phyloP scores from a whole-genome alignment of 1,284 basidiomycete species.

The Cutaneotrichosporon cyanovorans region DNA sequence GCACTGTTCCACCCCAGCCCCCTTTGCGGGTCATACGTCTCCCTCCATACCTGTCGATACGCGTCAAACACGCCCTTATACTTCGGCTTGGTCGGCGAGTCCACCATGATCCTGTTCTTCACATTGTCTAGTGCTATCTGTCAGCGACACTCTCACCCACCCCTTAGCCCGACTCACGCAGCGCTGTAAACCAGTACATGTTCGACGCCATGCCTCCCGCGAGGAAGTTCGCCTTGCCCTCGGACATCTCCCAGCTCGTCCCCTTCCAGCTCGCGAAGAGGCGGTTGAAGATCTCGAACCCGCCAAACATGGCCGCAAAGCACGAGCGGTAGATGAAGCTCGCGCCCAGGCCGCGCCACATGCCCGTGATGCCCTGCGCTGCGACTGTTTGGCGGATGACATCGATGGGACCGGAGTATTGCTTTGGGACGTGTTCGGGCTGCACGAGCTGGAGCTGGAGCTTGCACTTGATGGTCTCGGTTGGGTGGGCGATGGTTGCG shows the following conservation, averaged over 20 bases:
- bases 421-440: slow-evolving; percentile 27
- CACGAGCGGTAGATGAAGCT: slow-evolving; percentile 43
- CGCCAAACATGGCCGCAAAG: slow-evolving; percentile 45
- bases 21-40: slow-evolving; percentile 27
- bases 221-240: slow-evolving; percentile 37
- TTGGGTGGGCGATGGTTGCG: slow-evolving; percentile 43
- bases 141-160: not conserved
- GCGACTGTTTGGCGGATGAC: slow-evolving; percentile 41
- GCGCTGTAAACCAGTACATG: slow-evolving; percentile 40
- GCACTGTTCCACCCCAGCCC: slow-evolving; percentile 30
- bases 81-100: slow-evolving; percentile 36
- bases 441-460: slow-evolving; percentile 42
- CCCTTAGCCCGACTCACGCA: slow-evolving; percentile 26
- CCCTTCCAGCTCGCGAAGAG: slow-evolving; percentile 40
- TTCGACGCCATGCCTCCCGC: slow-evolving; percentile 46
- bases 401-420: slow-evolving; percentile 38
- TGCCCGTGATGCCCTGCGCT: slow-evolving; percentile 37
- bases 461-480: slow-evolving; percentile 45
- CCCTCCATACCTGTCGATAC: slow-evolving; percentile 36
- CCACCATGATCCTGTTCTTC: slow-evolving; percentile 45
- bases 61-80: slow-evolving; percentile 38
- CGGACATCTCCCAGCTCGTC: slow-evolving; percentile 41
- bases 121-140: slow-evolving; percentile 41
- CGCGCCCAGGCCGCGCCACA: slow-evolving; percentile 42
- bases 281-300: slow-evolving; percentile 45